A percentile compares a stretch with the other conserved stretches of the same genome.
These are phyloP conservation scores for Boletus subparvulus DNA, from an alignment of 768 basidiomycete genomes.

Conservation along the genomic window DNA sequence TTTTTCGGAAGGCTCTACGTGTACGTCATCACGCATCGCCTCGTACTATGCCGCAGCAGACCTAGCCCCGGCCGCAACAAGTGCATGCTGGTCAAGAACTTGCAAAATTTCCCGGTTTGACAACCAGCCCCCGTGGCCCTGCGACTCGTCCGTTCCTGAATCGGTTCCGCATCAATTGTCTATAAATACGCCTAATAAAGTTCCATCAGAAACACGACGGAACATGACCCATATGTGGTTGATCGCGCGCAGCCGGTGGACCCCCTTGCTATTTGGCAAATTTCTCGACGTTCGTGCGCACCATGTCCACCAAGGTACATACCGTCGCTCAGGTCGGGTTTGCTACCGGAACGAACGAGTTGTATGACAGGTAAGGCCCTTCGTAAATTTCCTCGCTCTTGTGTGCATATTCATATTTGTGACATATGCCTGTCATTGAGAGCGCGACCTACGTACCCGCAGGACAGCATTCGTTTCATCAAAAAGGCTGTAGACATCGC, in stretches of 20 bases:
- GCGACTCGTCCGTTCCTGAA: not conserved
- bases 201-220: not conserved
- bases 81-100: too few species aligned
- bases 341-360: constrained; percentile 75
- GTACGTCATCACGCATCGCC: too few species aligned
- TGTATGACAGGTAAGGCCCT: constrained; percentile 51
- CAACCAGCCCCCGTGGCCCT: not conserved
- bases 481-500: constrained; percentile 42
- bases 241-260: not conserved
- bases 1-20: too few species aligned
- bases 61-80: too few species aligned
- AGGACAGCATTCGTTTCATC: constrained; percentile 59
- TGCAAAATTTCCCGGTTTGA: too few species aligned
- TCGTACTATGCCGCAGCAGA: too few species aligned
- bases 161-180: not conserved
- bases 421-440: constrained; percentile 35
- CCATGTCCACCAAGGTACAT: constrained; percentile 51
- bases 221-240: not conserved
- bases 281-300: not conserved
- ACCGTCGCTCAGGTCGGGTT: constrained; percentile 71
- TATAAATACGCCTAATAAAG: not conserved
- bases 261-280: not conserved
- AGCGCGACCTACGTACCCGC: constrained; percentile 81
- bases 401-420: too few species aligned
- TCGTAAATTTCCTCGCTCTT: too few species aligned